phyloP scores from a whole-genome alignment of 208 protist species.

The Leishmania major region DNA sequence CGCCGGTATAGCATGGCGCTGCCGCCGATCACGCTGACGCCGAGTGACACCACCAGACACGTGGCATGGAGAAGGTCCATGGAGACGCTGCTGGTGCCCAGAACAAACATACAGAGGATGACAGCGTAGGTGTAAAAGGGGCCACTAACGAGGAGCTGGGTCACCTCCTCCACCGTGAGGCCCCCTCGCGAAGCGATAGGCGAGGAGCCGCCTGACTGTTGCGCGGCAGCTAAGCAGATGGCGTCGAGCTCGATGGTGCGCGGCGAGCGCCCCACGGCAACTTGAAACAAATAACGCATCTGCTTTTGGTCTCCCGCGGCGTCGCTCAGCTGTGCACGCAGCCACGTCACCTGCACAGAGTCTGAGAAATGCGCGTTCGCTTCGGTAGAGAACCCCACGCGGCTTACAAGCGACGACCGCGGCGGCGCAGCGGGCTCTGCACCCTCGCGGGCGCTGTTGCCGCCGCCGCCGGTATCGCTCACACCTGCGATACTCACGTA shows the following conservation, averaged over 20 bases:
- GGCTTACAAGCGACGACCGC: neutral
- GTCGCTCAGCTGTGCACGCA: conserved; percentile 11
- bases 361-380: neutral
- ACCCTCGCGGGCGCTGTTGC: neutral
- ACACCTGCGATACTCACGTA: conserved; percentile 13
- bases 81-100: conserved; percentile 22
- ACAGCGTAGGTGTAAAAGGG: conserved; percentile 27
- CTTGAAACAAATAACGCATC: conserved; percentile 13
- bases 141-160: conserved; percentile 7
- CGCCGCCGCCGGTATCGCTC: too few species aligned
- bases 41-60: conserved; percentile 26
- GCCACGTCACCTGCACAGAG: conserved; percentile 8
- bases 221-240: neutral
- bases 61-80: conserved; percentile 21
- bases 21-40: conserved; percentile 24
- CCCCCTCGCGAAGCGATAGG: neutral
- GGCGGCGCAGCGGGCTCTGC: too few species aligned
- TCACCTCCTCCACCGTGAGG: conserved; percentile 17
- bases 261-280: conserved; percentile 23
- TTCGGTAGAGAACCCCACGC: neutral
- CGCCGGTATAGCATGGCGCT: conserved; percentile 31
- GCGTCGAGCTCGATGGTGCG: conserved; percentile 17
- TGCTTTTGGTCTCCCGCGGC: conserved; percentile 6
- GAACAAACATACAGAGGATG: conserved; percentile 28
- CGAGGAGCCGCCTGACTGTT: neutral